Percentiles rank a stretch among this genome's conserved stretches.
phyloP scores from a whole-genome alignment of 805 yeast genomes.

The Ascoidea rubescens region DNA sequence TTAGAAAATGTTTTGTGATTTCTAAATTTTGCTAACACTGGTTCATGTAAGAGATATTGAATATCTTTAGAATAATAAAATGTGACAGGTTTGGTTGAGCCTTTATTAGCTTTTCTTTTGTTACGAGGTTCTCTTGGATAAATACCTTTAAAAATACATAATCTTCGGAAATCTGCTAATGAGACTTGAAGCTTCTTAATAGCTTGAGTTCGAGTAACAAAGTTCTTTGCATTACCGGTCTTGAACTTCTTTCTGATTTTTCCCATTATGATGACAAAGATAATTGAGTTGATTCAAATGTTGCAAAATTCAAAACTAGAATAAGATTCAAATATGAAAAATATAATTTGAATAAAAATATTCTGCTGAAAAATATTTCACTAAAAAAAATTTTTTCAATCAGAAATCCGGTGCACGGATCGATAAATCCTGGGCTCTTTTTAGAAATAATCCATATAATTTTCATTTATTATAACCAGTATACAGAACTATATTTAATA shows the following conservation, averaged over 20 bases:
- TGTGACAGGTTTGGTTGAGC: slow-evolving; percentile 92
- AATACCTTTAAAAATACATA: slow-evolving; percentile 95
- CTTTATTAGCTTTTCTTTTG: slow-evolving; percentile 94
- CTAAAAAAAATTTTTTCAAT: too few species aligned
- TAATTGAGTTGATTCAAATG: too few species aligned
- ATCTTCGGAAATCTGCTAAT: slow-evolving; percentile 89
- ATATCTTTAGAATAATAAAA: slow-evolving; percentile 91
- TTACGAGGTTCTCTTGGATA: slow-evolving; percentile 94
- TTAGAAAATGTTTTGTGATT: slow-evolving; percentile 91
- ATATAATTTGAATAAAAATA: too few species aligned
- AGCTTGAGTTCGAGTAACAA: slow-evolving; percentile 90
- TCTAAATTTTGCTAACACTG: slow-evolving; percentile 79
- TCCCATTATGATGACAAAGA: slow-evolving; percentile 23
- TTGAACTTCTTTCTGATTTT: slow-evolving; percentile 74
- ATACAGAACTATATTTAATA: too few species aligned
- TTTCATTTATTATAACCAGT: too few species aligned
- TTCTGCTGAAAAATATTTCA: too few species aligned
- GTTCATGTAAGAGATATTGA: slow-evolving; percentile 90
- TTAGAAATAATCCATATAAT: too few species aligned
- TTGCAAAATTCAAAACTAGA: too few species aligned
- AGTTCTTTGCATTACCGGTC: slow-evolving; percentile 83
- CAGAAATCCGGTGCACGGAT: too few species aligned
- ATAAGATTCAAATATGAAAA: too few species aligned
- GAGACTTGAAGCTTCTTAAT: slow-evolving; percentile 84
- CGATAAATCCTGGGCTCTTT: too few species aligned